These are phyloP conservation scores for Phytophthora sp. DNA, from an alignment of 352 stramenopile genomes.

Conservation along the genomic window DNA sequence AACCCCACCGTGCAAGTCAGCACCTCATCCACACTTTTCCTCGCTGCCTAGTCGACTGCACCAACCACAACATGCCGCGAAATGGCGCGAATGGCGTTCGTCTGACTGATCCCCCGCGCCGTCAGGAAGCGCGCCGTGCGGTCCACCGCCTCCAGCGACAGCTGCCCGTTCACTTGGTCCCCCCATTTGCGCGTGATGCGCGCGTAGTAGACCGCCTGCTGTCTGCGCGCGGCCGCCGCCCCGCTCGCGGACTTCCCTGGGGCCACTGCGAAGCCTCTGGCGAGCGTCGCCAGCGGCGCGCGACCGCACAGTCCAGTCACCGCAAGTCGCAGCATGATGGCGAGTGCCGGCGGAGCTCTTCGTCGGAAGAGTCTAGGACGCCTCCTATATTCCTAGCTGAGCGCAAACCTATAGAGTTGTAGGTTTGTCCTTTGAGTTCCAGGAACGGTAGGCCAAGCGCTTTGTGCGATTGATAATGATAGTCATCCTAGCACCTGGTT, in stretches of 20 bases:
- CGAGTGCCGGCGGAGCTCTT: no score
- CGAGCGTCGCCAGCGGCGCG: conserved; percentile 3
- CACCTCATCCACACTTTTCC: no score
- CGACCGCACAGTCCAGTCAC: not conserved
- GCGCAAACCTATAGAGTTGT: no score
- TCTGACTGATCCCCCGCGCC: conserved; percentile 28
- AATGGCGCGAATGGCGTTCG: conserved; percentile 29
- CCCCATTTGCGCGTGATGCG: conserved; percentile 47
- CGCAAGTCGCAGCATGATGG: conserved; percentile 11
- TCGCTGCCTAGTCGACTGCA: no score
- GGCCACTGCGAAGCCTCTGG: not conserved
- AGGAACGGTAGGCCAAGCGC: no score
- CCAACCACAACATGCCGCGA: conserved; percentile 36
- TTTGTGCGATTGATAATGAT: no score
- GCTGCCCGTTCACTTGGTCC: not conserved
- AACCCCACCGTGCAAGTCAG: conserved; percentile 1
- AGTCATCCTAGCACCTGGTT: no score
- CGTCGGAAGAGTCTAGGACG: no score
- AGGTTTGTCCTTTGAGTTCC: no score
- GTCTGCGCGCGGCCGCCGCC: not conserved
- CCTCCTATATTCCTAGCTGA: no score
- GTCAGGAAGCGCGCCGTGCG: conserved; percentile 35
- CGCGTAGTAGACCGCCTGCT: conserved; percentile 25
- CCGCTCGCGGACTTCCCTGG: not conserved
- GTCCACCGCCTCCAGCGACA: conserved; percentile 35